Evolutionary conservation across 1,284 basidiomycete genomes (phyloP).

Genomic region (Apiotrichum brassicae): DNA sequence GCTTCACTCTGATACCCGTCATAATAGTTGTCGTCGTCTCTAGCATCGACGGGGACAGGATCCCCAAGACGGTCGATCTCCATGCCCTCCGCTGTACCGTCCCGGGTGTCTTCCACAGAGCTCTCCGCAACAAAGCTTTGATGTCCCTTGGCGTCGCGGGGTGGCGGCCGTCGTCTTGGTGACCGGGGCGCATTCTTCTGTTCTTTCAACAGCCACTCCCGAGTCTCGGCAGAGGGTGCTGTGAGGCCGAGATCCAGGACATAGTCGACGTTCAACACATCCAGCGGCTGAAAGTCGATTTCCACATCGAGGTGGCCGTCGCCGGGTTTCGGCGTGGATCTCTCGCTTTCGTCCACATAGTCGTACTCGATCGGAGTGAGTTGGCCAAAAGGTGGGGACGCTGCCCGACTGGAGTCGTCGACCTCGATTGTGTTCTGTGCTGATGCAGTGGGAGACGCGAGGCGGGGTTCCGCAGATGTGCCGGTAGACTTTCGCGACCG

Average conservation of each 20-base stretch:
- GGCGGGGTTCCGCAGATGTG: too few relatives aligned
- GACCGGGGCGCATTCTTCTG: background rate
- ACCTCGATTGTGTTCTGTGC: too few relatives aligned
- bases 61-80: too few relatives aligned
- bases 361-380: background rate
- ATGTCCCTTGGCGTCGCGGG: background rate
- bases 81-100: too few relatives aligned
- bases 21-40: too few relatives aligned
- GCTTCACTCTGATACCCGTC: too few relatives aligned
- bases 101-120: background rate
- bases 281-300: slow-evolving; percentile 1
- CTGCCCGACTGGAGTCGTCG: background rate
- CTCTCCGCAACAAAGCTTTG: background rate
- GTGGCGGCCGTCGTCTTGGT: background rate
- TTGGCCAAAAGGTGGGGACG: background rate
- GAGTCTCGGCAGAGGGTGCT: background rate
- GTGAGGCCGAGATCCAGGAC: background rate
- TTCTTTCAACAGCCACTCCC: background rate
- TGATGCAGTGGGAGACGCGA: too few relatives aligned
- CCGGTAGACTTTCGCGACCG: too few relatives aligned
- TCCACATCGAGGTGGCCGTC: background rate
- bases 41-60: too few relatives aligned
- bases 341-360: background rate
- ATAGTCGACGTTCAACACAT: background rate
- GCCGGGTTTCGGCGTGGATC: background rate